Evolutionary conservation across 2,329 filamentous ascomycete genomes (phyloP).

Genomic region (Fusarium musae): DNA sequence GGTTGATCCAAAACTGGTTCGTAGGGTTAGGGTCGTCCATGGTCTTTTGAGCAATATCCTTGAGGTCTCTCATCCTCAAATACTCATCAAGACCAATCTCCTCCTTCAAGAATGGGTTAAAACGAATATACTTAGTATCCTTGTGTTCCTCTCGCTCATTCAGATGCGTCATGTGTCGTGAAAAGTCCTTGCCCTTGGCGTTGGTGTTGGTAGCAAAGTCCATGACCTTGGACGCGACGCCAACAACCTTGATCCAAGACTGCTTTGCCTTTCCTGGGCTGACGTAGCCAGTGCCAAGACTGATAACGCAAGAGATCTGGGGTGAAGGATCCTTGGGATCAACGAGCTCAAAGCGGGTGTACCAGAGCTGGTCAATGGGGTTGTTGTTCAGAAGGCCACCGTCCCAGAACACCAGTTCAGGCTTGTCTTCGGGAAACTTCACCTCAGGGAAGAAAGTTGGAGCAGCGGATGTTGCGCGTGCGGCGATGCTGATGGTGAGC

Average conservation of each 20-base stretch:
- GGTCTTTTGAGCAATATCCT: background rate
- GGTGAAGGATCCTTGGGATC: background rate
- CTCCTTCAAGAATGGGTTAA: constrained; percentile 9
- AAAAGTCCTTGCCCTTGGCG: constrained; percentile 36
- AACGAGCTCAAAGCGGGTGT: constrained; percentile 33
- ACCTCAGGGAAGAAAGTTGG: constrained; percentile 37
- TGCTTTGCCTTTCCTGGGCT: background rate
- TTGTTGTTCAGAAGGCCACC: constrained; percentile 37
- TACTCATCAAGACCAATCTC: constrained; percentile 35
- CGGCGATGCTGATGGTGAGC: constrained; percentile 34
- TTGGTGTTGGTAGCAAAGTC: constrained; percentile 37
- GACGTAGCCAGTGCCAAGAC: constrained; percentile 25
- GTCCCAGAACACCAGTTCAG: constrained; percentile 28
- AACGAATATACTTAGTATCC: constrained; percentile 14
- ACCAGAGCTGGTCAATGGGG: constrained; percentile 36
- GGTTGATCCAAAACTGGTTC: constrained; percentile 1
- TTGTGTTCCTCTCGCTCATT: constrained; percentile 12
- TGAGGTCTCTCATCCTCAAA: background rate
- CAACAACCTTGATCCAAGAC: constrained; percentile 26
- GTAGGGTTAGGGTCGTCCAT: background rate
- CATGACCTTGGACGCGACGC: constrained; percentile 28
- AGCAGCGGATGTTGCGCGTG: constrained; percentile 31
- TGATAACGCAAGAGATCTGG: constrained; percentile 22
- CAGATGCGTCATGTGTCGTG: constrained; percentile 17
- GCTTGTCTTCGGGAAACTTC: background rate